These are phyloP conservation scores for Gastroboletus turbinatus DNA, from an alignment of 1,284 basidiomycete species.

Conservation along the genomic window DNA sequence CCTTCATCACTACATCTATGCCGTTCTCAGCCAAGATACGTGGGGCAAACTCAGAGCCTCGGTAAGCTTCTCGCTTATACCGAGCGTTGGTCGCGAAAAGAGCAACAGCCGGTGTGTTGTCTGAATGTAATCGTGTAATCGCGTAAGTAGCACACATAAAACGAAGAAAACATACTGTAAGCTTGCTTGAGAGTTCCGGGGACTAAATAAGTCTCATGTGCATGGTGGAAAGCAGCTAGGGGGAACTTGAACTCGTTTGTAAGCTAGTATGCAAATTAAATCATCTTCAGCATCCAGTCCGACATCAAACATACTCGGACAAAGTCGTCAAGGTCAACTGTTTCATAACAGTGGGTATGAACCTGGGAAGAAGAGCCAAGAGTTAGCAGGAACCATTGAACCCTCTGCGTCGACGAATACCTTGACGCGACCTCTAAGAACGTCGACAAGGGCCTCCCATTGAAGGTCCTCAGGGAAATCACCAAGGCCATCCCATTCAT, in stretches of 20 bases:
- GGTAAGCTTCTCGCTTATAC: slow-evolving; percentile 85
- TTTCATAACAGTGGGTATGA: slow-evolving; percentile 79
- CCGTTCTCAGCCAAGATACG: slow-evolving; percentile 76
- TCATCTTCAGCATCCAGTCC: slow-evolving; percentile 4
- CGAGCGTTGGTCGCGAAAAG: slow-evolving; percentile 68
- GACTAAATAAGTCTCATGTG: slow-evolving; percentile 78
- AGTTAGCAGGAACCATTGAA: background rate
- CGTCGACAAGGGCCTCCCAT: slow-evolving; percentile 86
- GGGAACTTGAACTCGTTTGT: slow-evolving; percentile 81
- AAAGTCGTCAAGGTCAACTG: slow-evolving; percentile 77
- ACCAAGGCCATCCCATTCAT: slow-evolving; percentile 59
- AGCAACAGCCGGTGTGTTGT: slow-evolving; percentile 66
- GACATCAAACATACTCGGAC: slow-evolving; percentile 52
- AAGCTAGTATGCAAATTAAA: slow-evolving; percentile 42
- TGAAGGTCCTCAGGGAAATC: slow-evolving; percentile 78
- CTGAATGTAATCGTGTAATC: slow-evolving; percentile 19
- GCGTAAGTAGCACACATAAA: background rate
- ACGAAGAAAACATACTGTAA: slow-evolving; percentile 46
- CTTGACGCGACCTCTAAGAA: slow-evolving; percentile 78
- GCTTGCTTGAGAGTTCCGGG: slow-evolving; percentile 72
- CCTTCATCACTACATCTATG: slow-evolving; percentile 79
- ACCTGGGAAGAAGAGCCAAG: slow-evolving; percentile 44
- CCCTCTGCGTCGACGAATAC: slow-evolving; percentile 29
- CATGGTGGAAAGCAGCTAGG: slow-evolving; percentile 79
- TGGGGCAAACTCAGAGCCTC: slow-evolving; percentile 84